phyloP scores from a whole-genome alignment of 768 basidiomycete genomes.

The Russula lepida region DNA sequence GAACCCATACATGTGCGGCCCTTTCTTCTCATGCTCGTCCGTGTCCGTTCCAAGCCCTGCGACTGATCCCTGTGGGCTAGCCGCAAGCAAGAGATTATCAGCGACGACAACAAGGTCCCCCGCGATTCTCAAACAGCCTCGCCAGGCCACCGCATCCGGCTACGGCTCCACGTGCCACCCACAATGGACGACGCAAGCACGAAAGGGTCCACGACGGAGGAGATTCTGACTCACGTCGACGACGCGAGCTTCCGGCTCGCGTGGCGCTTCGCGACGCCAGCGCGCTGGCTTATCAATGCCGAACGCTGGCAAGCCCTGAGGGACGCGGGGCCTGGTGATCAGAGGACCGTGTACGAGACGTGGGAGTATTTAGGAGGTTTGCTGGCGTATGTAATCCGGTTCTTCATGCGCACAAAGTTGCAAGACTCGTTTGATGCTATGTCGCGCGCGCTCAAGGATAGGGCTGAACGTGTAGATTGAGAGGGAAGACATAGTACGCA shows the following conservation, averaged over 20 bases:
- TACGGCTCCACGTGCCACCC: not conserved
- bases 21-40: not conserved
- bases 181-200: conserved; percentile 2
- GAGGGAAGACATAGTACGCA: not conserved
- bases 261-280: conserved; percentile 9
- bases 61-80: not conserved
- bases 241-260: not conserved
- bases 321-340: not conserved
- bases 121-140: not conserved
- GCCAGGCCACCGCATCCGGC: not conserved
- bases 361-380: conserved; percentile 9
- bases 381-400: conserved; percentile 2
- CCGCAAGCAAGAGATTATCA: conserved; percentile 3
- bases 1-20: conserved; percentile 8
- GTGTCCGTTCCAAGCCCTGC: no score
- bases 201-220: not conserved
- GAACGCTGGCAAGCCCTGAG: conserved; percentile 13
- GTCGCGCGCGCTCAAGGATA: conserved; percentile 6
- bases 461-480: not conserved
- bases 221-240: conserved; percentile 9
- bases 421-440: conserved; percentile 10
- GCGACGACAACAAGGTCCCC: not conserved
- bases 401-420: conserved; percentile 4
- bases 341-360: conserved; percentile 4
- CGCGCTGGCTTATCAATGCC: conserved; percentile 6